Conservation (phyloP, 306 rosid genomes). For the Albizia julibrissin region DNA sequence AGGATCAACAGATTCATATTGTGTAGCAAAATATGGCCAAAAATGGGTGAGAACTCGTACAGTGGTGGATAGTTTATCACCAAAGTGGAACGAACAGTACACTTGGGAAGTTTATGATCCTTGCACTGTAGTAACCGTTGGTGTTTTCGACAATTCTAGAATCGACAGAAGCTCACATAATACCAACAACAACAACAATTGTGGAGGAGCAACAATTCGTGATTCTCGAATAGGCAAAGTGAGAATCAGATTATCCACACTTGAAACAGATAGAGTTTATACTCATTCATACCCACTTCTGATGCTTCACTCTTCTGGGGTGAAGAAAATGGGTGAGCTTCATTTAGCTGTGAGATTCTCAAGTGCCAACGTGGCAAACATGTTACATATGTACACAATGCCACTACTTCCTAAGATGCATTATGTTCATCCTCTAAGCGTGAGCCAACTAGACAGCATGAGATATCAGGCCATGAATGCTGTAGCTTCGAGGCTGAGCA, state of each 20-base stretch:
- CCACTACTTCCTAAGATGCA: slow-evolving; percentile 68
- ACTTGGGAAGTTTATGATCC: slow-evolving; percentile 73
- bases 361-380: slow-evolving; percentile 53
- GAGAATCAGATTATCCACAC: slow-evolving; percentile 57
- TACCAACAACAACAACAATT: slow-evolving; percentile 2
- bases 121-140: slow-evolving; percentile 59
- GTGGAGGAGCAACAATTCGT: slow-evolving; percentile 5
- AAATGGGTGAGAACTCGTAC: slow-evolving; percentile 69
- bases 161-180: slow-evolving; percentile 40
- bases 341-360: slow-evolving; percentile 62
- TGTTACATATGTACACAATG: slow-evolving; percentile 54
- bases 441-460: slow-evolving; percentile 51
- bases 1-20: slow-evolving; percentile 58
- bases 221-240: slow-evolving; percentile 65
- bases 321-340: slow-evolving; percentile 71
- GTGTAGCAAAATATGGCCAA: slow-evolving; percentile 66
- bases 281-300: slow-evolving; percentile 64
- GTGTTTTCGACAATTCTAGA: slow-evolving; percentile 60
- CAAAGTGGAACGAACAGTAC: slow-evolving; percentile 75
- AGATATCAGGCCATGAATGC: slow-evolving; percentile 61
- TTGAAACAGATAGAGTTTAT: slow-evolving; percentile 56
- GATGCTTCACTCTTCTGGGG: slow-evolving; percentile 58
- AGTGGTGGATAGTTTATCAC: slow-evolving; percentile 56
- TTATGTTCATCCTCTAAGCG: slow-evolving; percentile 53
- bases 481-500: slow-evolving; percentile 48